phyloP scores from a whole-genome alignment of 2,329 filamentous ascomycete species.

The Lecanosticta acicola region DNA sequence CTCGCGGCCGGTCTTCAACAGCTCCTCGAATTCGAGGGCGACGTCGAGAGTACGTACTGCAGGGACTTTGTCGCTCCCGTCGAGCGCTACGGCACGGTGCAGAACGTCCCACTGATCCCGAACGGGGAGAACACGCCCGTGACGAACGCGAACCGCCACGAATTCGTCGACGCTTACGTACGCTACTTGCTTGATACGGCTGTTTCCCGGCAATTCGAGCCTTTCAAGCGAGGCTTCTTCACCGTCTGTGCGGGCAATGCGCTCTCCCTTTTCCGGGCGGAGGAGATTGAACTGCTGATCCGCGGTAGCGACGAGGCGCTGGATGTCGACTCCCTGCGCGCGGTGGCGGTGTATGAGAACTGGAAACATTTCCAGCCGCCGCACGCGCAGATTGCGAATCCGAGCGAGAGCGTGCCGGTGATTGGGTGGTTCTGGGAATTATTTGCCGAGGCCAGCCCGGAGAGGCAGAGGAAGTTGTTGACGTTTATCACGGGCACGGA shows the following conservation, averaged over 20 bases:
- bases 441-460: constrained; percentile 60
- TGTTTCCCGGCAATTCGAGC: constrained; percentile 78
- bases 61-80: constrained; percentile 74
- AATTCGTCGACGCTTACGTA: constrained; percentile 83
- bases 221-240: constrained; percentile 90
- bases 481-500: constrained; percentile 88
- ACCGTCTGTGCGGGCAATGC: constrained; percentile 87
- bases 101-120: constrained; percentile 64
- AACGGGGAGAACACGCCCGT: constrained; percentile 70
- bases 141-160: constrained; percentile 75
- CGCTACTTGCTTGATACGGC: constrained; percentile 72
- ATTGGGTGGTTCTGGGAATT: constrained; percentile 85
- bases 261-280: constrained; percentile 76
- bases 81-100: constrained; percentile 67
- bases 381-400: constrained; percentile 28
- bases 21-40: constrained; percentile 75
- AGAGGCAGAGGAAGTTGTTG: constrained; percentile 70
- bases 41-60: constrained; percentile 74
- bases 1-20: constrained; percentile 70
- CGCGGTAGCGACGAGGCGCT: constrained; percentile 78
- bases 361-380: constrained; percentile 52
- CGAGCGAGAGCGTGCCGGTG: constrained; percentile 58
- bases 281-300: constrained; percentile 85
- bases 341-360: constrained; percentile 75
- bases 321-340: constrained; percentile 68